phyloP scores from a whole-genome alignment of 192 early-diverging fungal species.

The Coemansia umbellata region DNA sequence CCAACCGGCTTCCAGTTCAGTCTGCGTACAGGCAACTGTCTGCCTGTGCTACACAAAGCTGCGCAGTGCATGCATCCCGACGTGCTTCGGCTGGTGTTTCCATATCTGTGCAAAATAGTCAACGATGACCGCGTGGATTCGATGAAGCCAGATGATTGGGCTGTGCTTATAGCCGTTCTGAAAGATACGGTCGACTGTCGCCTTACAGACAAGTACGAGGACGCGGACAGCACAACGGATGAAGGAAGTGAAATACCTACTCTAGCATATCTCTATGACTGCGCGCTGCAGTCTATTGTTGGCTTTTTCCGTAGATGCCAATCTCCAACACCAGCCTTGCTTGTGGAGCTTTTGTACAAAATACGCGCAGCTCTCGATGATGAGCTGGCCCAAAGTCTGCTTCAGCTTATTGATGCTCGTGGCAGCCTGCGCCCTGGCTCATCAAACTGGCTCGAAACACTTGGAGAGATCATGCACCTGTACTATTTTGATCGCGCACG shows the following conservation, averaged over 20 bases:
- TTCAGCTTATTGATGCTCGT: constrained; percentile 23
- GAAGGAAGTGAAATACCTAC: constrained; percentile 5
- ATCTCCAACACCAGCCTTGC: constrained; percentile 6
- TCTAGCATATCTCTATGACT: constrained; percentile 29
- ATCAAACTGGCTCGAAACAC: constrained; percentile 9
- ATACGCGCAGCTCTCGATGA: constrained; percentile 30
- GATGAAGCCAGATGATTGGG: constrained; percentile 40
- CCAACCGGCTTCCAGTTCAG: constrained; percentile 48
- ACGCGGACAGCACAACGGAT: not conserved
- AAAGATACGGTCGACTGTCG: constrained; percentile 25
- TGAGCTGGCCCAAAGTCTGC: constrained; percentile 37
- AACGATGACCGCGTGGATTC: constrained; percentile 43
- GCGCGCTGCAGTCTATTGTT: constrained; percentile 26
- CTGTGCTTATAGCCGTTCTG: constrained; percentile 32
- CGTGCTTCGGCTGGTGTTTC: constrained; percentile 39
- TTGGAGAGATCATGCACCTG: constrained; percentile 43
- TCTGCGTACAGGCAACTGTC: constrained; percentile 45
- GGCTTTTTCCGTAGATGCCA: constrained; percentile 13
- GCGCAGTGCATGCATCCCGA: constrained; percentile 36
- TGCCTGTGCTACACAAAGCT: constrained; percentile 46
- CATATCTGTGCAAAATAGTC: constrained; percentile 42
- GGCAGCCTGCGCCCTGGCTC: constrained; percentile 31
- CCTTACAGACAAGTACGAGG: constrained; percentile 8
- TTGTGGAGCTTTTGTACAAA: constrained; percentile 30
- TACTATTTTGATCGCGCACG: constrained; percentile 50